phyloP scores from a whole-genome alignment of 352 stramenopile species.

The Pythium rishiriense region DNA sequence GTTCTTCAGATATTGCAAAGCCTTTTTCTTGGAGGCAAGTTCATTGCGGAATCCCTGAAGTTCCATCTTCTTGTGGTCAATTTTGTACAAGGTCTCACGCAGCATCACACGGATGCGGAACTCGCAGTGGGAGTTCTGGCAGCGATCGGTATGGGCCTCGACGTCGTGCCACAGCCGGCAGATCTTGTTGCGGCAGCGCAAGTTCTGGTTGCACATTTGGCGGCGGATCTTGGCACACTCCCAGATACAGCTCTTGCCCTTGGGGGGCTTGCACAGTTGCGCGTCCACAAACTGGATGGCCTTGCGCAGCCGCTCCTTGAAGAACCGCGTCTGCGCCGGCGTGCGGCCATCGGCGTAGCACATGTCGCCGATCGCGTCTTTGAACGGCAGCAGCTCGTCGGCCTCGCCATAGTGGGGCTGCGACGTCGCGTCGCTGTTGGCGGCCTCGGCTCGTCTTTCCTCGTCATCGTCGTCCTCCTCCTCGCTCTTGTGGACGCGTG shows the following conservation, averaged over 20 bases:
- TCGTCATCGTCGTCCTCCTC: conserved; percentile 27
- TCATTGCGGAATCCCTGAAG: conserved; percentile 35
- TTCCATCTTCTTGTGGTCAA: conserved; percentile 63
- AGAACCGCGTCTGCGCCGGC: conserved; percentile 54
- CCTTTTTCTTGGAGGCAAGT: conserved; percentile 39
- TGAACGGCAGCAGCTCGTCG: conserved; percentile 61
- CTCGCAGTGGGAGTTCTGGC: conserved; percentile 63
- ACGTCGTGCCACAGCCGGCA: conserved; percentile 77
- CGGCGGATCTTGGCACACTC: conserved; percentile 64
- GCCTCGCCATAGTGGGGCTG: conserved; percentile 42
- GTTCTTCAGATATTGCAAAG: conserved; percentile 36
- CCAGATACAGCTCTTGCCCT: conserved; percentile 42
- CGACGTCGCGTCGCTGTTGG: not conserved
- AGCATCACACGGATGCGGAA: conserved; percentile 72
- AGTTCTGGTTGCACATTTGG: conserved; percentile 64
- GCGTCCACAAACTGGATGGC: conserved; percentile 72
- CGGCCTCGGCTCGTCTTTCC: conserved; percentile 6
- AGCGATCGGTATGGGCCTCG: conserved; percentile 67
- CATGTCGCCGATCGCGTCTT: conserved; percentile 66
- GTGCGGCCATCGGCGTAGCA: conserved; percentile 62
- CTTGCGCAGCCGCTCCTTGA: conserved; percentile 66
- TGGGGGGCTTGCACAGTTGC: conserved; percentile 54
- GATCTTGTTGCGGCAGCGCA: conserved; percentile 67
- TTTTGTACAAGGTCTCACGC: conserved; percentile 75
- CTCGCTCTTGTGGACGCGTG: conserved; percentile 19